Percentiles rank a stretch among this genome's conserved stretches.
phyloP scores from a whole-genome alignment of 2,329 filamentous ascomycete genomes.

The Dactylellina cionopaga region DNA sequence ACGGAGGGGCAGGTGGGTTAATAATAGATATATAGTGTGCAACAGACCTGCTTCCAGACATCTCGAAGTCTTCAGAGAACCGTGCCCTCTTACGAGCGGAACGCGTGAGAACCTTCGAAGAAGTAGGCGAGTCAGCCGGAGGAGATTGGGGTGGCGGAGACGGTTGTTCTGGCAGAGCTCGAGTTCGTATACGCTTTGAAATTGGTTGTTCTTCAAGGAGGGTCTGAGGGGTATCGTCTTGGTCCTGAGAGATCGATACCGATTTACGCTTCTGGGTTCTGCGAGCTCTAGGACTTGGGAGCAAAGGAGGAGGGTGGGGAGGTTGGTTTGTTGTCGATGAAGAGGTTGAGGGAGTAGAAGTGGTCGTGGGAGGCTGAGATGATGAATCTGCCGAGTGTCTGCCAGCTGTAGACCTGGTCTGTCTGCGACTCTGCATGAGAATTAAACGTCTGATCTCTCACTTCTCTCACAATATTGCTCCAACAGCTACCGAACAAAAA shows the following conservation, averaged over 20 bases:
- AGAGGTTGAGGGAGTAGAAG: conserved; percentile 14
- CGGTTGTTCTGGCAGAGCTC: conserved; percentile 40
- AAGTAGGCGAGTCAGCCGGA: conserved; percentile 41
- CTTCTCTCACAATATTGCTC: conserved; percentile 16
- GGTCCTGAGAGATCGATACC: conserved; percentile 44
- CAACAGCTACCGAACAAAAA: conserved; percentile 13
- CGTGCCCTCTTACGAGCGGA: conserved; percentile 52
- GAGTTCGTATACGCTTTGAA: conserved; percentile 38
- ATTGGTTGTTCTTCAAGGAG: conserved; percentile 18
- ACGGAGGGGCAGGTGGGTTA: neutral
- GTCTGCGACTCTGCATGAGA: conserved; percentile 53
- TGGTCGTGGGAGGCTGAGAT: conserved; percentile 42
- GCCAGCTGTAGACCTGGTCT: conserved; percentile 52
- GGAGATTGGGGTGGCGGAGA: conserved; percentile 39
- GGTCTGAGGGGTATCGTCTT: conserved; percentile 18
- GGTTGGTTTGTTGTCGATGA: conserved; percentile 30
- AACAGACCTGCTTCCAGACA: conserved; percentile 50
- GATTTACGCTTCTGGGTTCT: conserved; percentile 44
- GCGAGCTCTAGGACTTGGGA: conserved; percentile 28
- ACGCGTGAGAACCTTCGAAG: conserved; percentile 49
- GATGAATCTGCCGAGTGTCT: conserved; percentile 52
- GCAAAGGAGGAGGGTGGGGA: too few species aligned
- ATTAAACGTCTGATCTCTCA: conserved; percentile 37
- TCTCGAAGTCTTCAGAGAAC: conserved; percentile 52
- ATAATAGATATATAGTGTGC: neutral